Evolutionary conservation across 345 rosid species (phyloP), one percentile per base, ranked within the genome.

Genomic region (Boechera divaricarpa): DNA sequence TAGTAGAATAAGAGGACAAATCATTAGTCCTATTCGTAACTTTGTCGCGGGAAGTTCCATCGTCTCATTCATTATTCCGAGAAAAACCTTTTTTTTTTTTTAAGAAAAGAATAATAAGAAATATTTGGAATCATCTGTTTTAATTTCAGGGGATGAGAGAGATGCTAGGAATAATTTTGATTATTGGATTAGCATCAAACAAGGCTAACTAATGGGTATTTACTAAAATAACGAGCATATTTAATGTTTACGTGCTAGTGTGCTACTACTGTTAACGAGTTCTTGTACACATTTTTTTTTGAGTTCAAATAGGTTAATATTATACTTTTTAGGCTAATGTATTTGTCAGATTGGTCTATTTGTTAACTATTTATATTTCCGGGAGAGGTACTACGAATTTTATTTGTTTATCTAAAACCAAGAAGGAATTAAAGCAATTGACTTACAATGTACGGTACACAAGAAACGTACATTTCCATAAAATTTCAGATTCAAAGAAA

Each of bases 131-230:
- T 13, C 1, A 9, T 57, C 61, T 67, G 10, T 11, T 67, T 75
- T 57, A 2, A 10, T 3, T 48, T 67, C 38, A 67, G 29, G 49
- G 73, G 73, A 75, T 11, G 42, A 38, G 79, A 75, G 79, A 67
- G 53, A 75, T 75, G 64, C 4, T 28, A 58, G 60, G 79, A 68
- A 75, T 32, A 59, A 5, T 48, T 41, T 45, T 1, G 36, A 53
- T 55, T 49, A 24, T 53, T 53, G 70, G 70, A 73, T 73, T 47
- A 67, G 61, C 79, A 75, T 67, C 28, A 75, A 59, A 59, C 61
- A 57, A 66, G 73, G 78, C 66, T 59, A 44, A 45, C 4, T 28
- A 10, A 38, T 63, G 11, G 1, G 5, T 41, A 41, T 24, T 39
- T 62, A 62, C 51, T 5, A 41, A 61, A 16, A 38, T 18, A 62